A percentile compares a stretch with the other conserved stretches of the same genome.
These are phyloP conservation scores for Candida oleophila DNA, from an alignment of 805 yeast genomes.

Conservation along the genomic window DNA sequence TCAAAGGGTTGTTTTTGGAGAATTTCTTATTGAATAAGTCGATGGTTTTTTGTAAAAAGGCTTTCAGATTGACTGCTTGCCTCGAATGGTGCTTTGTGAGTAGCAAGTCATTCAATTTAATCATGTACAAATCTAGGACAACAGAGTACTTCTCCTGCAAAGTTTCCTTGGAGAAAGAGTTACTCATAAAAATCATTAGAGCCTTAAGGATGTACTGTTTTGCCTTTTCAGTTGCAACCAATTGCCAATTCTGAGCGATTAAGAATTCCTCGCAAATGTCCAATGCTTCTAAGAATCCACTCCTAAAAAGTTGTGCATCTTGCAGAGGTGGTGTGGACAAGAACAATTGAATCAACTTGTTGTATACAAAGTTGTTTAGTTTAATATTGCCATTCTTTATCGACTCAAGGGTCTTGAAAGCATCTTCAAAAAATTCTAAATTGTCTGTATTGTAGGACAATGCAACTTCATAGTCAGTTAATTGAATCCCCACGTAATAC, in stretches of 20 bases:
- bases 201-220: constrained; percentile 3
- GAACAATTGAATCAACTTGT: not conserved
- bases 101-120: not conserved
- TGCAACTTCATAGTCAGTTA: not conserved
- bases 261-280: not conserved
- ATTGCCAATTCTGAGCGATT: not conserved
- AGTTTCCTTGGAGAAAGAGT: not conserved
- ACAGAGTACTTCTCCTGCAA: not conserved
- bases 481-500: not conserved
- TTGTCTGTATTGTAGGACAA: not conserved
- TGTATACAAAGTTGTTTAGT: not conserved
- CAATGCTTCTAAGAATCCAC: not conserved
- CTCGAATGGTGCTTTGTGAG: not conserved
- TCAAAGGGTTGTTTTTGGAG: constrained; percentile 1
- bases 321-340: not conserved
- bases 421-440: not conserved
- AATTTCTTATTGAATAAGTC: not conserved
- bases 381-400: not conserved
- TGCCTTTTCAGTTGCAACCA: not conserved
- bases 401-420: not conserved
- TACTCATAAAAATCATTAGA: not conserved
- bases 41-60: not conserved
- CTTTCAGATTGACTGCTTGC: not conserved
- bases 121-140: not conserved
- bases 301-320: not conserved